Conservation (phyloP, 2,329 filamentous ascomycete genomes). For the Fusarium abutilonis region DNA sequence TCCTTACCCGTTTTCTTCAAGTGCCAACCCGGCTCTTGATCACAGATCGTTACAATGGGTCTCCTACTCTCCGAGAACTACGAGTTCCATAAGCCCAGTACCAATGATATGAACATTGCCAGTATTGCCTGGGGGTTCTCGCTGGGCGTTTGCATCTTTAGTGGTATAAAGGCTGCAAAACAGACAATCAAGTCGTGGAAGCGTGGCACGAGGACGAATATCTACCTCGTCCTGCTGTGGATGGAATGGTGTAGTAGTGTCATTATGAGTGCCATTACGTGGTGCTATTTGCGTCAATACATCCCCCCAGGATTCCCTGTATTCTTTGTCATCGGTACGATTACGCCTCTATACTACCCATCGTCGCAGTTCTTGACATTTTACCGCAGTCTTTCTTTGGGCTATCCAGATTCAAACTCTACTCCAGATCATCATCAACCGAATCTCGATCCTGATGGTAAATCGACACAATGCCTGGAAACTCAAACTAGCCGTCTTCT, state of each 20-base stretch:
- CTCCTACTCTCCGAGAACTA: constrained; percentile 39
- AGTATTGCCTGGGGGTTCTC: constrained; percentile 46
- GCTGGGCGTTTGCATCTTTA: constrained; percentile 44
- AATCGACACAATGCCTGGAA: constrained; percentile 50
- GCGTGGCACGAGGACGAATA: constrained; percentile 37
- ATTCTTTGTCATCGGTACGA: constrained; percentile 42
- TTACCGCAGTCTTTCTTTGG: constrained; percentile 47
- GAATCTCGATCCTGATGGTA: constrained; percentile 59
- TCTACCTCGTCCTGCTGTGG: constrained; percentile 43
- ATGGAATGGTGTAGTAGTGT: constrained; percentile 41
- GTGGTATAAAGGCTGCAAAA: constrained; percentile 35
- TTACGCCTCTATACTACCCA: accelerated
- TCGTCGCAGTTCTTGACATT: background rate
- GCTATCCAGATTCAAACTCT: constrained; percentile 60
- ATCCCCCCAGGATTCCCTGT: constrained; percentile 40
- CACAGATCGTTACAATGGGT: constrained; percentile 24
- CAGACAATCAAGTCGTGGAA: constrained; percentile 45
- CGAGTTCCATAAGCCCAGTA: constrained; percentile 29
- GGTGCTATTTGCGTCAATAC: constrained; percentile 42
- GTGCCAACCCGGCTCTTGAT: background rate
- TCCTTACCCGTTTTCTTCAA: constrained; percentile 4
- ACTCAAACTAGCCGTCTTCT: constrained; percentile 57
- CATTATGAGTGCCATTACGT: constrained; percentile 43
- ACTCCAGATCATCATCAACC: constrained; percentile 66
- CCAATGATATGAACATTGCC: constrained; percentile 45